These are phyloP conservation scores for Scheffersomyces lignicola DNA, from an alignment of 1,139 yeast species.

Conservation along the genomic window DNA sequence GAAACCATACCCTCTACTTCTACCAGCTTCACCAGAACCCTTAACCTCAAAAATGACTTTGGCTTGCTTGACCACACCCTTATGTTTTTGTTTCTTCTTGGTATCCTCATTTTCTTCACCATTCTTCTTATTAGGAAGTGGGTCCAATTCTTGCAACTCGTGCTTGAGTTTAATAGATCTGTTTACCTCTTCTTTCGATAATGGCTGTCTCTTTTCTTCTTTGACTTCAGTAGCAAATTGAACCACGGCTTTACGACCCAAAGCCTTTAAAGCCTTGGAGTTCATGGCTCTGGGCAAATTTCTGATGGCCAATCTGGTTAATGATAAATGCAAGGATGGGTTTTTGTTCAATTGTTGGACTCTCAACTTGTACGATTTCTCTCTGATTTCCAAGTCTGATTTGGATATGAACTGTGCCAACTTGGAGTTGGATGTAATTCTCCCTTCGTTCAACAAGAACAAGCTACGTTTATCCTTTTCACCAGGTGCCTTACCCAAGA, in stretches of 20 bases:
- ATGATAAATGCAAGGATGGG: constrained; percentile 84
- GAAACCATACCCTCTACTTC: constrained; percentile 97
- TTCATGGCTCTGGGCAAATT: constrained; percentile 92
- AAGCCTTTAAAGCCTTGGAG: constrained; percentile 82
- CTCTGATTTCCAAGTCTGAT: constrained; percentile 84
- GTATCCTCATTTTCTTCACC: constrained; percentile 41
- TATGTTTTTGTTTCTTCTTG: constrained; percentile 66
- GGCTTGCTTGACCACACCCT: constrained; percentile 91
- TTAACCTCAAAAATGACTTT: constrained; percentile 91
- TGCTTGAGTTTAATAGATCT: constrained; percentile 72
- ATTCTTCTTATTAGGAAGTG: constrained; percentile 52
- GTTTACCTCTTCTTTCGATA: constrained; percentile 83
- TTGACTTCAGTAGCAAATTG: constrained; percentile 93
- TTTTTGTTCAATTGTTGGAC: constrained; percentile 88
- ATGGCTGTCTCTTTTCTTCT: constrained; percentile 72
- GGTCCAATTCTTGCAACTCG: constrained; percentile 32
- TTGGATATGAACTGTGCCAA: constrained; percentile 68
- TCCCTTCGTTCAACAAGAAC: constrained; percentile 89
- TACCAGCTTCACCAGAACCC: constrained; percentile 81
- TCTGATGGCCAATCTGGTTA: constrained; percentile 92
- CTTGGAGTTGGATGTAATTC: constrained; percentile 78
- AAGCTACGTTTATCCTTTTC: constrained; percentile 83
- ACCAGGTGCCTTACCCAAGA: constrained; percentile 76
- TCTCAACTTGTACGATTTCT: constrained; percentile 81
- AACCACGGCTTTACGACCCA: constrained; percentile 93